Percentiles rank a stretch among this genome's conserved stretches.
Conservation (phyloP, 257 asterid species). For the Thymus quinquecostatus region DNA sequence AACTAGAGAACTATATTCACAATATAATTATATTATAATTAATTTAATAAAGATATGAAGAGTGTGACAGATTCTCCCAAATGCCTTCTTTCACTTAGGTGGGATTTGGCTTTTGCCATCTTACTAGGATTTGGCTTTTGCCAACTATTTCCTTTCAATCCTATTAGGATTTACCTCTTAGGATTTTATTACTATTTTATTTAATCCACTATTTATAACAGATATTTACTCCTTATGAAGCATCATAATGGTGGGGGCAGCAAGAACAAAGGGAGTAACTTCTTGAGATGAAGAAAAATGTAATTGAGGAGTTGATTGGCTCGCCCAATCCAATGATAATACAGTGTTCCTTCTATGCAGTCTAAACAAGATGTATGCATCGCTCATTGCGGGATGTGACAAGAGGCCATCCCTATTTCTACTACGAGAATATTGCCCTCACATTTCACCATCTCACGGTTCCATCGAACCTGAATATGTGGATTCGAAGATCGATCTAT, state of each 20-base stretch:
- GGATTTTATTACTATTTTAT: too few relatives aligned
- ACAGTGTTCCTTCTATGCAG: constrained; percentile 48
- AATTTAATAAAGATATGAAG: too few relatives aligned
- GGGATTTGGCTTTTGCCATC: too few relatives aligned
- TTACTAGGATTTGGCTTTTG: too few relatives aligned
- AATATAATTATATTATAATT: too few relatives aligned
- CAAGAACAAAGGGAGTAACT: constrained; percentile 49
- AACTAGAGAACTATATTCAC: too few relatives aligned
- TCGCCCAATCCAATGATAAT: constrained; percentile 69
- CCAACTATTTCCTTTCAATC: too few relatives aligned
- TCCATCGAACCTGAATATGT: constrained; percentile 63
- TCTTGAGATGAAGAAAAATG: constrained; percentile 34
- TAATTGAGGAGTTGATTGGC: constrained; percentile 42
- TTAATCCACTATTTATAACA: too few relatives aligned
- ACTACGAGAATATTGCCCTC: constrained; percentile 67
- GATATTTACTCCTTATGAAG: background rate
- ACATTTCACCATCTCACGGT: constrained; percentile 56
- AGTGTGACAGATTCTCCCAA: too few relatives aligned
- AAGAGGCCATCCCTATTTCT: constrained; percentile 57
- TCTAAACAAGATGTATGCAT: constrained; percentile 16
- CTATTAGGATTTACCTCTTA: too few relatives aligned
- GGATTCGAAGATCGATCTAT: constrained; percentile 51
- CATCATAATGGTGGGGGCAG: constrained; percentile 31
- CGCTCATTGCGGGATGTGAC: constrained; percentile 49
- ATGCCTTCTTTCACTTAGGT: too few relatives aligned